Evolutionary conservation across 2,329 filamentous ascomycete species (phyloP).

Genomic region (Leptographium wingfieldii): DNA sequence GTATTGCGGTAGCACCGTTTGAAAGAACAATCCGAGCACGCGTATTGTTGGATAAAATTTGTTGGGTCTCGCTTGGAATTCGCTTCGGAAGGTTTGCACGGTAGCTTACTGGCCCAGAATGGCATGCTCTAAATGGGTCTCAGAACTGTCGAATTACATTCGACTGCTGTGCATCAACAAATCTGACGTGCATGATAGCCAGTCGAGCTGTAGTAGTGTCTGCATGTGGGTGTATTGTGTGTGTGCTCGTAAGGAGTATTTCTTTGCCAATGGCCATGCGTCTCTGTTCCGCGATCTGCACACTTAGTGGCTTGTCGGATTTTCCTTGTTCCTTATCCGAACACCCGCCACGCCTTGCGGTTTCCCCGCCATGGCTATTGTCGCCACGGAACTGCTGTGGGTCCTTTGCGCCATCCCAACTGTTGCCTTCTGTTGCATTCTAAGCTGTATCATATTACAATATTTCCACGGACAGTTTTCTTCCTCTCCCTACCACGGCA

Average conservation of each 20-base stretch:
- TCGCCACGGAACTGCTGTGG: neutral
- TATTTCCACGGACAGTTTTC: neutral
- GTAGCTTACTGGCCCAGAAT: neutral
- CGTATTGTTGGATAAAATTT: neutral
- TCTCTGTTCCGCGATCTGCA: too few species aligned
- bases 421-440: neutral
- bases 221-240: too few species aligned
- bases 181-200: too few species aligned
- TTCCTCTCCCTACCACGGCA: neutral
- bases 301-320: neutral
- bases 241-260: too few species aligned
- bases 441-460: neutral
- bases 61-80: neutral
- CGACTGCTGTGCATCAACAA: too few species aligned
- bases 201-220: too few species aligned
- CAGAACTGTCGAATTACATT: neutral
- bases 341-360: neutral
- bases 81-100: neutral
- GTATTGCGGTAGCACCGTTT: neutral
- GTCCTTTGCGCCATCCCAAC: conserved; percentile 1
- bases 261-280: too few species aligned
- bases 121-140: neutral
- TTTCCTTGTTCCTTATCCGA: neutral
- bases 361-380: neutral
- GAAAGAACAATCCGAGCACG: neutral